These are phyloP conservation scores for Salvia sclarea DNA, from an alignment of 305 asterid species.

Conservation along the genomic window DNA sequence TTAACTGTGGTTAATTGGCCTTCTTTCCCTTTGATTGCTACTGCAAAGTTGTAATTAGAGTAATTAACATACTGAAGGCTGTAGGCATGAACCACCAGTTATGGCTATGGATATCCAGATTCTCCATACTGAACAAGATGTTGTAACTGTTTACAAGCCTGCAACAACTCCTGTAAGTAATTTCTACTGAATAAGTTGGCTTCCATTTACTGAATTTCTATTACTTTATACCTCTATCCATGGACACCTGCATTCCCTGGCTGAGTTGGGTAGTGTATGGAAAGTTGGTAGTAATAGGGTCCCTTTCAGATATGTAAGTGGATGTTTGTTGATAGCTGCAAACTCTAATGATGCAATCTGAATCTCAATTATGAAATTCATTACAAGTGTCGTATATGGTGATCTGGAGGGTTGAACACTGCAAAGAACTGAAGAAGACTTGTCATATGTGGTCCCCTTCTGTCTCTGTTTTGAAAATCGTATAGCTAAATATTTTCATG, in stretches of 20 bases:
- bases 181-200: conserved; percentile 12
- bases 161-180: conserved; percentile 94
- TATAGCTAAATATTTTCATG: background rate
- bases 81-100: conserved; percentile 99
- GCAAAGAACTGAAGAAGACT: conserved; percentile 2
- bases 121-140: conserved; percentile 75
- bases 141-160: conserved; percentile 84
- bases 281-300: background rate
- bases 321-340: background rate
- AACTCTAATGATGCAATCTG: background rate
- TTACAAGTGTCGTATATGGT: background rate
- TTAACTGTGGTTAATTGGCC: conserved; percentile 13
- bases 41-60: conserved; percentile 30
- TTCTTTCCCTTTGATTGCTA: conserved; percentile 16
- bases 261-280: background rate
- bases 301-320: background rate
- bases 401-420: background rate
- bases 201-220: conserved; percentile 13
- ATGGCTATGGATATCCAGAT: conserved; percentile 76
- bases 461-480: no score
- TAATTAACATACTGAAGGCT: conserved; percentile 52
- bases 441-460: background rate
- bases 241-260: background rate
- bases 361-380: background rate
- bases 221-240: conserved; percentile 2